Evolutionary conservation across 2,329 filamentous ascomycete species (phyloP).

Genomic region (Aureobasidium sp.): DNA sequence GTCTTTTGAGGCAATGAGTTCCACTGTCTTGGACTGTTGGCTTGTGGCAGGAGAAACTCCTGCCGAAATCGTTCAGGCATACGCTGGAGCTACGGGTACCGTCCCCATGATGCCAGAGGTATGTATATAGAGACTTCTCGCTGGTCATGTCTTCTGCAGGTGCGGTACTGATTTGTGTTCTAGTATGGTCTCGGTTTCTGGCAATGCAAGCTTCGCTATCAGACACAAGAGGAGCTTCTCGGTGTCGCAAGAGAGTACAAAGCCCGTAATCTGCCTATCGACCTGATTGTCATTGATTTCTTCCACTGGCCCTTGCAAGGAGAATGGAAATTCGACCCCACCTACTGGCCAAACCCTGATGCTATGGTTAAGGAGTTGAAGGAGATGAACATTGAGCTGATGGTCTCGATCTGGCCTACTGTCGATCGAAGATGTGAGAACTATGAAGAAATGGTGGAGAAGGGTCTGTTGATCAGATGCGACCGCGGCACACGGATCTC

Average conservation of each 20-base stretch:
- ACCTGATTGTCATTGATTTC: constrained; percentile 61
- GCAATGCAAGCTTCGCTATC: constrained; percentile 62
- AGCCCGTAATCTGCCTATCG: constrained; percentile 49
- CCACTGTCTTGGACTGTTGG: constrained; percentile 57
- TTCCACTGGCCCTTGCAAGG: constrained; percentile 63
- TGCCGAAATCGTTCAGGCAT: constrained; percentile 49
- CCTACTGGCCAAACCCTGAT: constrained; percentile 58
- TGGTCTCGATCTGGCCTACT: constrained; percentile 65
- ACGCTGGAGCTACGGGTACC: constrained; percentile 50
- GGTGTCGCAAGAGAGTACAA: constrained; percentile 55
- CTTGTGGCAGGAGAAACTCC: constrained; percentile 53
- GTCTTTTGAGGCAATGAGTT: constrained; percentile 55
- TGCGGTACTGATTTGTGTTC: not conserved
- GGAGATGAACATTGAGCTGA: constrained; percentile 54
- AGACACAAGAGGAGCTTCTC: constrained; percentile 58
- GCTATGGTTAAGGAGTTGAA: constrained; percentile 58
- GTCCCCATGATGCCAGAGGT: constrained; percentile 58
- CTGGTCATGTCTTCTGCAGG: not conserved
- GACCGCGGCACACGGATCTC: constrained; percentile 54
- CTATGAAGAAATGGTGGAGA: constrained; percentile 55
- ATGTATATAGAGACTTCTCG: not conserved
- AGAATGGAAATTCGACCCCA: constrained; percentile 60
- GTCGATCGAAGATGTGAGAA: constrained; percentile 55
- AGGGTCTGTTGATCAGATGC: constrained; percentile 53
- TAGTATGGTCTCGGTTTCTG: constrained; percentile 54